A percentile compares a stretch with the other conserved stretches of the same genome.
Evolutionary conservation across 495 filamentous ascomycete genomes (phyloP).

Genomic region (Penicillium chermesinum): DNA sequence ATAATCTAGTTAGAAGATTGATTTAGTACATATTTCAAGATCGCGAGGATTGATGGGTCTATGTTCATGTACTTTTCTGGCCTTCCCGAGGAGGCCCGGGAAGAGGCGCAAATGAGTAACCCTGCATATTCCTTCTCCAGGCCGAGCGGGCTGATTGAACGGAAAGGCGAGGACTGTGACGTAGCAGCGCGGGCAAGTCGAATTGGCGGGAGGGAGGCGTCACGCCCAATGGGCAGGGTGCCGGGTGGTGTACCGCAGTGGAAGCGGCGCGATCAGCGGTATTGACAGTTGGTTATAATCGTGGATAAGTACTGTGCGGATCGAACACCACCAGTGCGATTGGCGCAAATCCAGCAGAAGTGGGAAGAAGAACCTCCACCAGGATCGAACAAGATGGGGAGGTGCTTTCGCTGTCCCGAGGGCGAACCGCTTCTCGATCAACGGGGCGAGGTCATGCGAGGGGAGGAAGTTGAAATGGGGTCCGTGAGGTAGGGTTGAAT

Average conservation of each 20-base stretch:
- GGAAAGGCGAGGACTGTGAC: background rate
- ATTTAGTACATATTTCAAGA: background rate
- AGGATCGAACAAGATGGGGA: background rate
- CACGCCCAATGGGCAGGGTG: background rate
- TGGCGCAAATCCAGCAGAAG: background rate
- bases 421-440: too few species aligned
- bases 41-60: background rate
- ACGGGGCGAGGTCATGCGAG: too few species aligned
- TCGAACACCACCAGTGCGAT: background rate
- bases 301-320: background rate
- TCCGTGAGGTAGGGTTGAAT: background rate
- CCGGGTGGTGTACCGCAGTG: background rate
- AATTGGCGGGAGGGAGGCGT: background rate
- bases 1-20: conserved; percentile 62
- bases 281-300: background rate
- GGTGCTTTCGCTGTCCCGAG: background rate
- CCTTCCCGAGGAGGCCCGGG: conserved; percentile 41
- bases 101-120: conserved; percentile 46
- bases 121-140: conserved; percentile 27
- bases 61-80: conserved; percentile 37
- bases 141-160: background rate
- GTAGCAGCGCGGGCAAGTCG: background rate
- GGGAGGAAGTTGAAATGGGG: background rate
- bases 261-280: background rate
- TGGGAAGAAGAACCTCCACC: background rate